phyloP scores from a whole-genome alignment of 1,284 basidiomycete genomes.

The Trichosporon sp. region DNA sequence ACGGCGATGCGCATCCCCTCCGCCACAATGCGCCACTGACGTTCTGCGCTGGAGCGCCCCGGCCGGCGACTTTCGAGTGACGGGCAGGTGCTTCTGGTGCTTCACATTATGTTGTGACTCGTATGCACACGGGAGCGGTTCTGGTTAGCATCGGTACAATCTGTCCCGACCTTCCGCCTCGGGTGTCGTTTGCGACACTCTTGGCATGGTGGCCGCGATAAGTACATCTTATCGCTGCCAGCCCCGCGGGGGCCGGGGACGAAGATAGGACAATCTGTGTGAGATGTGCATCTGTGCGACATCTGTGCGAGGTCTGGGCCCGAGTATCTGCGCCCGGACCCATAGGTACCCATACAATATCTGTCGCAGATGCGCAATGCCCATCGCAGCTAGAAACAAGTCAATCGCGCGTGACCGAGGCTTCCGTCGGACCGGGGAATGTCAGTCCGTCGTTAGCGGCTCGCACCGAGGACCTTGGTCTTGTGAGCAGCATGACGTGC shows the following conservation, averaged over 20 bases:
- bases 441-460: background rate
- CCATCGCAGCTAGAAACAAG: background rate
- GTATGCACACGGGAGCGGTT: no score
- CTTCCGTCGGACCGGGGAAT: background rate
- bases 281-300: background rate
- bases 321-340: background rate
- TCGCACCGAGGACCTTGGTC: background rate
- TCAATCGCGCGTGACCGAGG: background rate
- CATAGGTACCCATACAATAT: no score
- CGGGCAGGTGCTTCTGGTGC: no score
- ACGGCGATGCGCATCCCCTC: background rate
- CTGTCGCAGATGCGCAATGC: no score
- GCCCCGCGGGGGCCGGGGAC: no score
- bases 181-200: no score
- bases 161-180: no score
- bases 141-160: no score
- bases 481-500: background rate
- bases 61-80: background rate
- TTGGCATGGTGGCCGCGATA: background rate
- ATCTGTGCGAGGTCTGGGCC: background rate
- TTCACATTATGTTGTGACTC: no score
- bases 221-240: background rate
- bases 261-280: background rate
- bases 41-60: no score
- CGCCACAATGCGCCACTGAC: background rate